Evolutionary conservation across 108 stramenopile species (phyloP).

Genomic region (Mayamaea pseudoterrestris): DNA sequence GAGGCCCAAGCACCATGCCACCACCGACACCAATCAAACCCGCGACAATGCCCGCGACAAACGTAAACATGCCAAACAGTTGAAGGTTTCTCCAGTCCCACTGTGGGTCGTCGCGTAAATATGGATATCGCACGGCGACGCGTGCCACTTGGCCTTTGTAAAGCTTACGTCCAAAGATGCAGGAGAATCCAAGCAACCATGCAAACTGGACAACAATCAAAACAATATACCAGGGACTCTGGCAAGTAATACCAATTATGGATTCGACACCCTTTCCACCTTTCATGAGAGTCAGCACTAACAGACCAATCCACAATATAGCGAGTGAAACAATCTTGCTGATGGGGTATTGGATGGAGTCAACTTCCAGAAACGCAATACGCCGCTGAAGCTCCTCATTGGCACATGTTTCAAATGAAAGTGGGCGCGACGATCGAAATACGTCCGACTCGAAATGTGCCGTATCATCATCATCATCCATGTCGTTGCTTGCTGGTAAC

Average conservation of each 20-base stretch:
- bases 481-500: not conserved
- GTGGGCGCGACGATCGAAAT: too few relatives aligned
- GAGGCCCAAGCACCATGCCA: slow-evolving; percentile 61
- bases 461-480: slow-evolving; percentile 1
- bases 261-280: slow-evolving; percentile 64
- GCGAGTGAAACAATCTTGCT: slow-evolving; percentile 37
- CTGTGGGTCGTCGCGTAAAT: slow-evolving; percentile 24
- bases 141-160: slow-evolving; percentile 23
- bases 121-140: slow-evolving; percentile 36
- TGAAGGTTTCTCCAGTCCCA: slow-evolving; percentile 37
- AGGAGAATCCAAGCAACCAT: slow-evolving; percentile 46
- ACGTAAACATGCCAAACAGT: slow-evolving; percentile 41
- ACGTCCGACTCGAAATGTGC: too few relatives aligned
- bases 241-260: slow-evolving; percentile 46
- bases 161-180: slow-evolving; percentile 32
- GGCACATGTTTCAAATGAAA: too few relatives aligned
- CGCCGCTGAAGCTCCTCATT: slow-evolving; percentile 7
- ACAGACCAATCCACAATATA: slow-evolving; percentile 42
- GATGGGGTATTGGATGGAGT: slow-evolving; percentile 40
- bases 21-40: slow-evolving; percentile 71
- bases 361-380: slow-evolving; percentile 27
- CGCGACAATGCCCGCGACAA: slow-evolving; percentile 55
- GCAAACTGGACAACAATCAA: slow-evolving; percentile 39
- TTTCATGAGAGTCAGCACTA: slow-evolving; percentile 39
- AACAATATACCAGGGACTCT: slow-evolving; percentile 39